A percentile compares a stretch with the other conserved stretches of the same genome.
Evolutionary conservation across 1,284 basidiomycete genomes (phyloP).

Genomic region (Cryptococcus neoformans): DNA sequence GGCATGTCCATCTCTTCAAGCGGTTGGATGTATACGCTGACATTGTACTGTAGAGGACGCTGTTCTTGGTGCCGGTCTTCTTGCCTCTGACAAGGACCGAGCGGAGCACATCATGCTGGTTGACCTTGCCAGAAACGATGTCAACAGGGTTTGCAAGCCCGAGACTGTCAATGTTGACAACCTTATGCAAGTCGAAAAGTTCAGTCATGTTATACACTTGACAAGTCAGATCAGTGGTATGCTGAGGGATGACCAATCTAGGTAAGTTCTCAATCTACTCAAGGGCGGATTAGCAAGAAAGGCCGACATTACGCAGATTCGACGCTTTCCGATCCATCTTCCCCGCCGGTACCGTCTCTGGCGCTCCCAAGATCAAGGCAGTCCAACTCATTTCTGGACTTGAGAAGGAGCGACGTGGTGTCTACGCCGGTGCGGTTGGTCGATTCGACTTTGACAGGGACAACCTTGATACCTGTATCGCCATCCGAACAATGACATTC

Average conservation of each 20-base stretch:
- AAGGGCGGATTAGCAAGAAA: background rate
- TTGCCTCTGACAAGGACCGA: conserved; percentile 86
- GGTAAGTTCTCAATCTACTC: conserved; percentile 53
- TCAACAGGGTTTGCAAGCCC: conserved; percentile 95
- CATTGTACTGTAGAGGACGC: conserved; percentile 73
- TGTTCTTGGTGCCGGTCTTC: conserved; percentile 66
- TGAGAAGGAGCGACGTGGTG: conserved; percentile 85
- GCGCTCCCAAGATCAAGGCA: conserved; percentile 98
- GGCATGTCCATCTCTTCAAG: conserved; percentile 55
- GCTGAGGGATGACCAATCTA: conserved; percentile 75
- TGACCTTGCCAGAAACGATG: conserved; percentile 98
- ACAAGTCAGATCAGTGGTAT: conserved; percentile 92
- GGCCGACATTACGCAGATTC: conserved; percentile 58
- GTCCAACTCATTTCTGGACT: conserved; percentile 88
- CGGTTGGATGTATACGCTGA: conserved; percentile 1
- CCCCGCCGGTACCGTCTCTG: conserved; percentile 98
- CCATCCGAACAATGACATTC: conserved; percentile 97
- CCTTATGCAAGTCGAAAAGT: conserved; percentile 91
- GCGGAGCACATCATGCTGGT: conserved; percentile 99
- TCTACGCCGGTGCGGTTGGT: conserved; percentile 97
- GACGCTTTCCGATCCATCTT: conserved; percentile 99
- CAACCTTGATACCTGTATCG: conserved; percentile 98
- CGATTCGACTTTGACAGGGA: conserved; percentile 94
- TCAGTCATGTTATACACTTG: conserved; percentile 97
- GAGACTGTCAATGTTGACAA: conserved; percentile 94